phyloP scores from a whole-genome alignment of 2,329 filamentous ascomycete species.

The Orbilia blumenaviensis region DNA sequence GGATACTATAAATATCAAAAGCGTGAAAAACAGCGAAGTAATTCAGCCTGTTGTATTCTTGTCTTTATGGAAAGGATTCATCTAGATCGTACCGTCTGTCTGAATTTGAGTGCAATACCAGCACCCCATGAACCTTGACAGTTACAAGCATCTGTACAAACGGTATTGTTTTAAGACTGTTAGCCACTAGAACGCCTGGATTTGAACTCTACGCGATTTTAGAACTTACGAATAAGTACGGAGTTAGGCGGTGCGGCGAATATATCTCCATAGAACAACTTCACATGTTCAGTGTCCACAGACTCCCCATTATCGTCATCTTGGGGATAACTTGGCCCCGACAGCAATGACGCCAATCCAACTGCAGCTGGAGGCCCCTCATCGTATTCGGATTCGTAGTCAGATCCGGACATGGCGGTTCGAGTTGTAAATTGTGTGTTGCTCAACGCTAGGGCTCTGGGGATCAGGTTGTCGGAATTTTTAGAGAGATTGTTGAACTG shows the following conservation, averaged over 20 bases:
- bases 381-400: not conserved
- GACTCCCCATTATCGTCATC: too few species aligned
- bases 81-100: slow-evolving; percentile 17
- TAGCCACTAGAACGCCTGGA: not conserved
- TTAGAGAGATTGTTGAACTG: too few species aligned
- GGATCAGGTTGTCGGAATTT: not conserved
- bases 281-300: not conserved
- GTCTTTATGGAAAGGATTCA: too few species aligned
- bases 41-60: not conserved
- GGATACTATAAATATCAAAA: slow-evolving; percentile 35
- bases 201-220: not conserved
- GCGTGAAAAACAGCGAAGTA: not conserved
- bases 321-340: too few species aligned
- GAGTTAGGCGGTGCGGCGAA: slow-evolving; percentile 38
- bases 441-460: not conserved
- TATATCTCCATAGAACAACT: slow-evolving; percentile 37
- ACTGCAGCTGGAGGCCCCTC: slow-evolving; percentile 5
- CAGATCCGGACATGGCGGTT: not conserved
- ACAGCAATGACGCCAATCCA: not conserved
- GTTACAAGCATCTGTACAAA: slow-evolving; percentile 51
- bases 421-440: slow-evolving; percentile 33
- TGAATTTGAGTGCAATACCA: slow-evolving; percentile 45
- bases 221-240: slow-evolving; percentile 37
- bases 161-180: not conserved
- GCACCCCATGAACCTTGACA: slow-evolving; percentile 48